A percentile compares a stretch with the other conserved stretches of the same genome.
Conservation (phyloP, 495 filamentous ascomycete species). For the Penicillium coprophilum region DNA sequence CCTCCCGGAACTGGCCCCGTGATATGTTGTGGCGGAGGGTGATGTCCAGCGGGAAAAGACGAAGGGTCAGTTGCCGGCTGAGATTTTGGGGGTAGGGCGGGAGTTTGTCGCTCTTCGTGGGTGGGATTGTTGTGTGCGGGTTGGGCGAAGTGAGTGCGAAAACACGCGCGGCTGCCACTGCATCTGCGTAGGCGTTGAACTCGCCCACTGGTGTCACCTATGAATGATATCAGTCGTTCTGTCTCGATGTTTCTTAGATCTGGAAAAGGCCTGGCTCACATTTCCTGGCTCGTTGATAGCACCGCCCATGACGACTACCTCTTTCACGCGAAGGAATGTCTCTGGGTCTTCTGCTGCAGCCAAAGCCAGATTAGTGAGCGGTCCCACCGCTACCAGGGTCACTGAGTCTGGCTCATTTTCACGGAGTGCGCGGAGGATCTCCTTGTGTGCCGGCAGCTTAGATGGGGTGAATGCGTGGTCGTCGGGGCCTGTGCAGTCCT, state of each 20-base stretch:
- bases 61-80: constrained; percentile 66
- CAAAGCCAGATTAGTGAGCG: constrained; percentile 85
- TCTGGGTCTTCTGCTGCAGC: constrained; percentile 82
- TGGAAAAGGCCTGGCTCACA: constrained; percentile 38
- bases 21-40: constrained; percentile 72
- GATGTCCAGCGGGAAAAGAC: constrained; percentile 85
- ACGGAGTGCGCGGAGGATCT: constrained; percentile 79
- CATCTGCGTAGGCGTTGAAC: constrained; percentile 83
- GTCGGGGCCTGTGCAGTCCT: constrained; percentile 30
- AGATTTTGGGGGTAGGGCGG: constrained; percentile 67
- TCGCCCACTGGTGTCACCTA: constrained; percentile 71
- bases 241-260: not conserved
- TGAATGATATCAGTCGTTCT: constrained; percentile 2
- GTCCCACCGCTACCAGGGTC: constrained; percentile 85
- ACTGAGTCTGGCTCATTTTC: constrained; percentile 80
- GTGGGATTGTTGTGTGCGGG: constrained; percentile 70
- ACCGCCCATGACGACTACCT: constrained; percentile 96
- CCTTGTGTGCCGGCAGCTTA: constrained; percentile 66
- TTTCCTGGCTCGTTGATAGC: constrained; percentile 79
- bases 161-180: constrained; percentile 81
- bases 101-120: constrained; percentile 44
- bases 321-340: constrained; percentile 83
- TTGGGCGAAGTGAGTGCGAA: constrained; percentile 83
- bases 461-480: constrained; percentile 68
- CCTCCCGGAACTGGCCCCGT: constrained; percentile 56